Evolutionary conservation across 306 rosid genomes (phyloP).

Genomic region (Carpinus fangiana): DNA sequence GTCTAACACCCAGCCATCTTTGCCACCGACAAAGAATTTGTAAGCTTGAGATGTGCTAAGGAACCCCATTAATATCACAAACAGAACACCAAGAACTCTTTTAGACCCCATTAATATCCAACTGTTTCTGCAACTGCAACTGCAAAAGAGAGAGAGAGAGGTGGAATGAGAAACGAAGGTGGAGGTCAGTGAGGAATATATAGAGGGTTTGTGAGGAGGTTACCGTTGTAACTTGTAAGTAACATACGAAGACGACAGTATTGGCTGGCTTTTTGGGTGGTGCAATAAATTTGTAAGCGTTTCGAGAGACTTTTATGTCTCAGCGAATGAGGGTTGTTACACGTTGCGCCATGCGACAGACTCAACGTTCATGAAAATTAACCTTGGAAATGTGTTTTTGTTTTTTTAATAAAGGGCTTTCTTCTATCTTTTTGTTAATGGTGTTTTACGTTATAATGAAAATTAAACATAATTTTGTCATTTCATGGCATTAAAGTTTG

Average conservation of each 20-base stretch:
- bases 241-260: not conserved
- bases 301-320: constrained; percentile 8
- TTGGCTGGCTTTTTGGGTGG: not conserved
- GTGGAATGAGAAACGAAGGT: not conserved
- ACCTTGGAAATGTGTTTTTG: not conserved
- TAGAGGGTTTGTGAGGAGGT: constrained; percentile 19
- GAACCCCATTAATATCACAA: constrained; percentile 22
- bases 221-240: constrained; percentile 45
- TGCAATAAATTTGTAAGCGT: constrained; percentile 13
- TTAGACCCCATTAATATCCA: constrained; percentile 23
- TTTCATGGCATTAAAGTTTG: no score
- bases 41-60: constrained; percentile 30
- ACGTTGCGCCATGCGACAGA: constrained; percentile 34
- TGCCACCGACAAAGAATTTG: constrained; percentile 56
- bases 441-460: not conserved
- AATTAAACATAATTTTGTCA: no score
- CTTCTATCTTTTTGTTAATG: not conserved
- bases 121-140: no score
- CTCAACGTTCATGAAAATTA: constrained; percentile 25
- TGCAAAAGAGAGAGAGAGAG: not conserved
- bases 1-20: constrained; percentile 66
- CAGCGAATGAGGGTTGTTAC: constrained; percentile 3
- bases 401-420: not conserved
- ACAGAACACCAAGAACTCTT: constrained; percentile 18
- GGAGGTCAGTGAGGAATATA: constrained; percentile 8